A percentile compares a stretch with the other conserved stretches of the same genome.
These are phyloP conservation scores for Rhodotorula toruloides DNA, from an alignment of 768 basidiomycete species.

Conservation along the genomic window DNA sequence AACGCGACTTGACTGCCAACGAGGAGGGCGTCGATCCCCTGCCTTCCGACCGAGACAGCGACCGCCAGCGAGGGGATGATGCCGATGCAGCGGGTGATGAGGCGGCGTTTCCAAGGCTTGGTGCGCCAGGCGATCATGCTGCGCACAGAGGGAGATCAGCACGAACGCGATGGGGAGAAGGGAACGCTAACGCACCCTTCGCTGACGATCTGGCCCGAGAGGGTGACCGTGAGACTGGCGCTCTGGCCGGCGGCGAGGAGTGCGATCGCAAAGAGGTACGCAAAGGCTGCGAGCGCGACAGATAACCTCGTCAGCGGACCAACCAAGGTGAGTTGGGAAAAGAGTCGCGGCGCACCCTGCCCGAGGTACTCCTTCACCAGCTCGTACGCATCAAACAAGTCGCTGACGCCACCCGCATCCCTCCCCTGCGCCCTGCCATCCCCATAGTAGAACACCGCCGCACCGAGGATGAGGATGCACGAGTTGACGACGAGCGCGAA, in stretches of 20 bases:
- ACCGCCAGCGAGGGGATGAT: conserved; percentile 77
- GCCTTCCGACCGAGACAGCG: conserved; percentile 63
- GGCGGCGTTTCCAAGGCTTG: conserved; percentile 62
- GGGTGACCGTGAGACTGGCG: conserved; percentile 79
- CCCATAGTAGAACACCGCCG: conserved; percentile 70
- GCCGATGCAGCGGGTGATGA: conserved; percentile 72
- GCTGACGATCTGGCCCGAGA: conserved; percentile 77
- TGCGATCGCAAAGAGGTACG: conserved; percentile 80
- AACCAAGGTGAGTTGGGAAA: not conserved
- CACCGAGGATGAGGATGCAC: conserved; percentile 46
- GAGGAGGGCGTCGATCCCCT: conserved; percentile 71
- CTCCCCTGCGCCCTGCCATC: conserved; percentile 35
- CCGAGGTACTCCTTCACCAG: conserved; percentile 67
- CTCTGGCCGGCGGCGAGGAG: conserved; percentile 82
- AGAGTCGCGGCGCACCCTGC: conserved; percentile 53
- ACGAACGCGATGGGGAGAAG: not conserved
- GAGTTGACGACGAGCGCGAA: conserved; percentile 86
- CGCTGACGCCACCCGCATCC: conserved; percentile 46
- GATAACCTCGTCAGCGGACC: not conserved
- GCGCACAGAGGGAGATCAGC: not conserved
- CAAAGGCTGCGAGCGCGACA: conserved; percentile 57
- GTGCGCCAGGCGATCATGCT: conserved; percentile 74
- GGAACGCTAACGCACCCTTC: conserved; percentile 56
- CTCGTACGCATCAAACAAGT: conserved; percentile 74
- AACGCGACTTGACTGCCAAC: conserved; percentile 79